A percentile compares a stretch with the other conserved stretches of the same genome.
Evolutionary conservation across 2,329 filamentous ascomycete genomes (phyloP).

Genomic region (Endothia cerciana): DNA sequence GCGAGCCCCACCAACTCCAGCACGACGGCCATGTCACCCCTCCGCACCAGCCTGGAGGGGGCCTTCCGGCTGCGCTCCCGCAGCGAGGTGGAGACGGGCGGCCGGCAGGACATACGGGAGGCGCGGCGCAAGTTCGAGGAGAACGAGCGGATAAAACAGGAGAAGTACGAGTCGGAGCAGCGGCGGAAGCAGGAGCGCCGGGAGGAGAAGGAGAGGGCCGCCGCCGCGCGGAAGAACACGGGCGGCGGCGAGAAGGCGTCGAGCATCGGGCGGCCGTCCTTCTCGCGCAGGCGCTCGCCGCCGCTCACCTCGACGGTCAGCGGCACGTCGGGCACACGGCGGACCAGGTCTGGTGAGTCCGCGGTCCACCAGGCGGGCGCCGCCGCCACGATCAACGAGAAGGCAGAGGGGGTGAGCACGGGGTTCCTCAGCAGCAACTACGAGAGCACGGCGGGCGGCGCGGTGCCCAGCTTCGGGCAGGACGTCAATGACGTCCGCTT

Average conservation of each 20-base stretch:
- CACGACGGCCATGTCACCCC: constrained; percentile 51
- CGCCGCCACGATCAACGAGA: constrained; percentile 40
- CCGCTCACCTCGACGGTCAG: constrained; percentile 8
- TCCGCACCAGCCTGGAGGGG: constrained; percentile 62
- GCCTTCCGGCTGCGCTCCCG: constrained; percentile 64
- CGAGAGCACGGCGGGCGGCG: constrained; percentile 44
- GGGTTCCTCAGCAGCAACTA: constrained; percentile 52
- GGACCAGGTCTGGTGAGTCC: constrained; percentile 11
- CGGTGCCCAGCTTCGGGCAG: constrained; percentile 39
- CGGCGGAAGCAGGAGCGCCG: constrained; percentile 61
- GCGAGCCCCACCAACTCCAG: constrained; percentile 40
- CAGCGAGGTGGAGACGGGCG: constrained; percentile 60
- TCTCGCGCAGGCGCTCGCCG: constrained; percentile 35
- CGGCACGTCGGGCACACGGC: constrained; percentile 21
- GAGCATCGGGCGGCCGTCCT: constrained; percentile 27
- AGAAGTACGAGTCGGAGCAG: constrained; percentile 64
- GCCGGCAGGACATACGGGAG: constrained; percentile 59
- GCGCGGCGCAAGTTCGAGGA: constrained; percentile 67
- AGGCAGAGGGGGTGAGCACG: constrained; percentile 36
- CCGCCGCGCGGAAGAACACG: constrained; percentile 48
- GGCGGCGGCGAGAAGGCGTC: constrained; percentile 25
- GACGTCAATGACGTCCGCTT: constrained; percentile 50
- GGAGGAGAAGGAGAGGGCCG: constrained; percentile 47
- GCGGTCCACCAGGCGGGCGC: constrained; percentile 9
- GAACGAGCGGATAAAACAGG: constrained; percentile 63